phyloP scores from a whole-genome alignment of 805 yeast genomes.

The Kodamaea restingae region DNA sequence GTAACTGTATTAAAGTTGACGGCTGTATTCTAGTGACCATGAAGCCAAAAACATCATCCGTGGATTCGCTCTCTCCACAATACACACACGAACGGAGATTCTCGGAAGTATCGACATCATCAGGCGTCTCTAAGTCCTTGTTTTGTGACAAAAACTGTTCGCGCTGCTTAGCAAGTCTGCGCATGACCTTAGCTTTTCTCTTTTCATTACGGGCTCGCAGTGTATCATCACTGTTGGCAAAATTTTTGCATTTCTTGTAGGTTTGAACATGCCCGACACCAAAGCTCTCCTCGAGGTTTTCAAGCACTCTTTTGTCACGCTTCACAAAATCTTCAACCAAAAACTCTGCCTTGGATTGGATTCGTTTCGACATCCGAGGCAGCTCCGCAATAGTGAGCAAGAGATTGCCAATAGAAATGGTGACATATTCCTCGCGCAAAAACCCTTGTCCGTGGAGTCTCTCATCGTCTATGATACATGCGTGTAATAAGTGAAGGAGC shows the following conservation, averaged over 20 bases:
- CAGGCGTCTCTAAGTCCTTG: slow-evolving; percentile 15
- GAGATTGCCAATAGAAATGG: slow-evolving; percentile 53
- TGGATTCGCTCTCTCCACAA: slow-evolving; percentile 22
- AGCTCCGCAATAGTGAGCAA: slow-evolving; percentile 50
- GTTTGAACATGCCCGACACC: slow-evolving; percentile 51
- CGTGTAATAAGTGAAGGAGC: slow-evolving; percentile 67
- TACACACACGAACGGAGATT: slow-evolving; percentile 17
- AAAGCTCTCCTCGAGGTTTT: slow-evolving; percentile 50
- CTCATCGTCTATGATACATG: slow-evolving; percentile 52
- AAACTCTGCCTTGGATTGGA: slow-evolving; percentile 53
- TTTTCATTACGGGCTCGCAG: slow-evolving; percentile 44
- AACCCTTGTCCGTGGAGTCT: slow-evolving; percentile 33
- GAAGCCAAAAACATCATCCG: slow-evolving; percentile 51
- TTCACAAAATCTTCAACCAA: slow-evolving; percentile 49
- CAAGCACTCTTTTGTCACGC: slow-evolving; percentile 48
- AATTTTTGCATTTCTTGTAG: slow-evolving; percentile 43
- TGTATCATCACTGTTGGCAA: not conserved
- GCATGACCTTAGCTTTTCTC: slow-evolving; percentile 58
- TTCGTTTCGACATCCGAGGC: slow-evolving; percentile 41
- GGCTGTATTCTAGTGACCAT: slow-evolving; percentile 48
- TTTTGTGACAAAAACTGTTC: slow-evolving; percentile 41
- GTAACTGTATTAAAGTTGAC: slow-evolving; percentile 48
- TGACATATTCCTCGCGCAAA: slow-evolving; percentile 43
- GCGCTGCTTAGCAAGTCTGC: slow-evolving; percentile 56
- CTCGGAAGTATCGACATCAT: slow-evolving; percentile 10